Evolutionary conservation across 129 eudicot genomes (phyloP).

Genomic region (Helianthus annuus): HanXRQr2.0-SUNRISE NC_035444.2:128915225-128915724

Average conservation of each 20-base stretch:
- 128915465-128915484: constrained; percentile 70
- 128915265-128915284: constrained; percentile 81
- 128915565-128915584: not conserved
- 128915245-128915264: constrained; percentile 87
- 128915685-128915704: not conserved
- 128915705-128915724: not conserved
- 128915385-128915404: constrained; percentile 66
- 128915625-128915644: not conserved
- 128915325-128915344: not conserved
- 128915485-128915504: constrained; percentile 61
- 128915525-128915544: constrained; percentile 5
- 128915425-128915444: constrained; percentile 66
- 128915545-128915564: not conserved
- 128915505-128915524: constrained; percentile 68
- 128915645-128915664: not conserved
- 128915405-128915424: constrained; percentile 68
- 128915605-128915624: not conserved
- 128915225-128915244: constrained; percentile 82
- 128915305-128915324: constrained; percentile 57
- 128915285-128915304: constrained; percentile 74
- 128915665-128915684: not conserved
- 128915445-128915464: constrained; percentile 54
- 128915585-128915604: not conserved
- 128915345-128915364: constrained; percentile 28
- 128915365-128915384: constrained; percentile 58